These are phyloP conservation scores for Aspergillus bertholletiae DNA, from an alignment of 495 filamentous ascomycete genomes.

Conservation along the genomic window DNA sequence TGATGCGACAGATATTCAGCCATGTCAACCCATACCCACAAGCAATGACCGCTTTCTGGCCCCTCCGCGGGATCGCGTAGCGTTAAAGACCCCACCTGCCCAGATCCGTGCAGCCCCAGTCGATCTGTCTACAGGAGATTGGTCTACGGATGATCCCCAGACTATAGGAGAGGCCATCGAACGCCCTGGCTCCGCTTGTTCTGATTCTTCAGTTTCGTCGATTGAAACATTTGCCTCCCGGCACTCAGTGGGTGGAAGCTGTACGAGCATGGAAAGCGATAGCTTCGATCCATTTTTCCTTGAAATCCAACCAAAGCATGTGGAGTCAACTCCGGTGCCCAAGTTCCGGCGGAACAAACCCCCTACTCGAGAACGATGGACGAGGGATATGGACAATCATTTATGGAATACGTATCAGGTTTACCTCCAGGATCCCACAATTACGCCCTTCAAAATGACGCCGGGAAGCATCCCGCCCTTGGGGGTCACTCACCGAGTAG, in stretches of 20 bases:
- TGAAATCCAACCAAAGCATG: slow-evolving; percentile 35
- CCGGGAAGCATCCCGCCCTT: slow-evolving; percentile 83
- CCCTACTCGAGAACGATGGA: slow-evolving; percentile 56
- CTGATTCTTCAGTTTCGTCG: slow-evolving; percentile 68
- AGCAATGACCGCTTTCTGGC: slow-evolving; percentile 47
- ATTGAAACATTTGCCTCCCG: slow-evolving; percentile 62
- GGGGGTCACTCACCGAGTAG: slow-evolving; percentile 85
- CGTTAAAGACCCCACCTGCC: slow-evolving; percentile 60
- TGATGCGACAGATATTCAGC: slow-evolving; percentile 19
- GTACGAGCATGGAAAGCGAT: slow-evolving; percentile 65
- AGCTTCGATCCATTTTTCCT: slow-evolving; percentile 53
- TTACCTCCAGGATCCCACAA: slow-evolving; percentile 86
- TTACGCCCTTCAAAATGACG: slow-evolving; percentile 89
- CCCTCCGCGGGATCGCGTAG: slow-evolving; percentile 46
- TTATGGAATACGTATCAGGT: slow-evolving; percentile 86
- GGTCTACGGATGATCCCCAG: slow-evolving; percentile 32
- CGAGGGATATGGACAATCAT: slow-evolving; percentile 85
- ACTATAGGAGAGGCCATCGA: slow-evolving; percentile 36
- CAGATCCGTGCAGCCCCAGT: slow-evolving; percentile 45
- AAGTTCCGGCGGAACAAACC: slow-evolving; percentile 21
- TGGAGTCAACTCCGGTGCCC: slow-evolving; percentile 31
- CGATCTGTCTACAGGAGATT: slow-evolving; percentile 24
- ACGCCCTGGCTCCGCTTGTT: slow-evolving; percentile 58
- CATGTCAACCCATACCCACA: slow-evolving; percentile 18
- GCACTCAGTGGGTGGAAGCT: slow-evolving; percentile 62